A percentile compares a stretch with the other conserved stretches of the same genome.
These are phyloP conservation scores for Aspergillus sclerotiicarbonarius DNA, from an alignment of 495 filamentous ascomycete species.

Conservation along the genomic window DNA sequence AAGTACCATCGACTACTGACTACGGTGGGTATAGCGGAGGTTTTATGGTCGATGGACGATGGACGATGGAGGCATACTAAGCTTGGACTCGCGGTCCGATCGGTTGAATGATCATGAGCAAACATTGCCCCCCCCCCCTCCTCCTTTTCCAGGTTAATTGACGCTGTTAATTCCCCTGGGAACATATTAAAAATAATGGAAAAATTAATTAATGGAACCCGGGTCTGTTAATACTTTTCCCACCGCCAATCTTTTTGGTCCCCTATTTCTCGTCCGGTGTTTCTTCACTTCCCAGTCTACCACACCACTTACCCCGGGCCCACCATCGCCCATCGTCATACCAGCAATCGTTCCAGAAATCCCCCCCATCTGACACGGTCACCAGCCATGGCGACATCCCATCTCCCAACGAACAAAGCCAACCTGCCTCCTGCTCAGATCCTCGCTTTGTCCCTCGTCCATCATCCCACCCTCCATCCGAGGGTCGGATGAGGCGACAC, in stretches of 20 bases:
- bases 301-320: no score
- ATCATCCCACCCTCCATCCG: background rate
- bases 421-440: background rate
- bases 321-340: background rate
- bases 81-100: no score
- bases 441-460: background rate
- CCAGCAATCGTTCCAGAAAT: background rate
- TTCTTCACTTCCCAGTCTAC: background rate
- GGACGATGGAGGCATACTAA: no score
- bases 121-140: no score
- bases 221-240: background rate
- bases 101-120: no score
- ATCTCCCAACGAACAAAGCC: no score
- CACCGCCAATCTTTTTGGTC: background rate
- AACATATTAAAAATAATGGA: background rate
- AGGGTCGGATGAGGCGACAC: no score
- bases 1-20: no score
- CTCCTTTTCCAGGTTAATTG: background rate
- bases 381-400: background rate
- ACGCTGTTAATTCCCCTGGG: background rate
- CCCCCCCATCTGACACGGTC: conserved; percentile 2
- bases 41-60: no score
- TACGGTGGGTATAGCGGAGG: no score
- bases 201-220: background rate
- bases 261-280: background rate